phyloP scores from a whole-genome alignment of 139 green algal species.

The Volvox reticuliferus region DNA sequence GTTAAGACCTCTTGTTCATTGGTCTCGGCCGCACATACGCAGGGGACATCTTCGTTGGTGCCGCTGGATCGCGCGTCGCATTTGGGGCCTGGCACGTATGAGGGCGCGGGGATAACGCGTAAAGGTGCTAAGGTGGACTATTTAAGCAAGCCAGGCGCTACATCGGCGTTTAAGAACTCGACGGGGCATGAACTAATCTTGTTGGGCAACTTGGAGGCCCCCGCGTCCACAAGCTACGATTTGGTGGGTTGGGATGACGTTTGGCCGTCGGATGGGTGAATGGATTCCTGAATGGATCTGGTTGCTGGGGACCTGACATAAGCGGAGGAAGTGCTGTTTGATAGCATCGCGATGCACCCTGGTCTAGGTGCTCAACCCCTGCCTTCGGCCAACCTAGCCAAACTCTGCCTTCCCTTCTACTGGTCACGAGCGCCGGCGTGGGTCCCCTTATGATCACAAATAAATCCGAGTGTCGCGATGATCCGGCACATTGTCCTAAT shows the following conservation, averaged over 20 bases:
- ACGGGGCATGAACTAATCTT: conserved; percentile 32
- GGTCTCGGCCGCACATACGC: not conserved
- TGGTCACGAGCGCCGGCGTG: no score
- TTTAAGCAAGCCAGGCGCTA: not conserved
- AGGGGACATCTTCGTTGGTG: not conserved
- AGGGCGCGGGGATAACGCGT: conserved; percentile 4
- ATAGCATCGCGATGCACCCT: no score
- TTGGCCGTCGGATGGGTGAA: not conserved
- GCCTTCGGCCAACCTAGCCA: no score
- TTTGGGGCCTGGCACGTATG: conserved; percentile 28
- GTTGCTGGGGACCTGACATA: no score
- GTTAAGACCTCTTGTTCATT: no score
- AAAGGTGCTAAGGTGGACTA: conserved; percentile 23
- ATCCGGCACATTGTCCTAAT: no score
- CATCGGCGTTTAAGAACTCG: conserved; percentile 1
- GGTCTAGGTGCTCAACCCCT: no score
- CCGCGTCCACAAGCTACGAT: conserved; percentile 32
- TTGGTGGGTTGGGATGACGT: conserved; percentile 9
- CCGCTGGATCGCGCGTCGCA: not conserved
- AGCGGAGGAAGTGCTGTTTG: no score
- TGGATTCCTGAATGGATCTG: no score
- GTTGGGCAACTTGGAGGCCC: conserved; percentile 34
- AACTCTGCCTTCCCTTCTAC: no score
- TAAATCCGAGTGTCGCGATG: no score
- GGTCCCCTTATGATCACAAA: no score